phyloP scores from a whole-genome alignment of 352 stramenopile genomes.

The Aphanomyces euteiches region DNA sequence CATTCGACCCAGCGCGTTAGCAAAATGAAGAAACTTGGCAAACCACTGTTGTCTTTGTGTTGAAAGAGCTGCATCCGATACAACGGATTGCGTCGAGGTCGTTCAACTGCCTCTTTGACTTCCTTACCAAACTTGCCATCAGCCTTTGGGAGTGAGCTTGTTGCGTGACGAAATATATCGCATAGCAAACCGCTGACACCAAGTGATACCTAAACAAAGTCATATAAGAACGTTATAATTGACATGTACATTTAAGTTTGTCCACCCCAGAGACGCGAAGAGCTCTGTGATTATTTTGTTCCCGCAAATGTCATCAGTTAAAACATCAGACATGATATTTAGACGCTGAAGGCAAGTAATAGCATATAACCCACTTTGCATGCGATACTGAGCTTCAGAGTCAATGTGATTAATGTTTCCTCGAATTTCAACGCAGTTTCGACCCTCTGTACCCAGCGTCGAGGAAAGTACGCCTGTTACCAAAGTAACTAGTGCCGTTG shows the following conservation, averaged over 20 bases:
- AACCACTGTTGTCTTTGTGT: conserved; percentile 10
- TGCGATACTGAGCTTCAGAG: neutral
- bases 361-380: conserved; percentile 1
- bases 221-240: neutral
- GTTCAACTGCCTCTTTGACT: neutral
- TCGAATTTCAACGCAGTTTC: conserved; percentile 13
- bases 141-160: too few species aligned
- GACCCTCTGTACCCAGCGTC: conserved; percentile 12
- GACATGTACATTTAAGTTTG: neutral
- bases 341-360: conserved; percentile 8
- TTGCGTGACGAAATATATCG: conserved; percentile 12
- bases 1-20: conserved; percentile 5
- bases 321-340: conserved; percentile 4
- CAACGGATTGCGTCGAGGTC: conserved; percentile 9
- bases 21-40: conserved; percentile 23
- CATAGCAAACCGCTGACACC: neutral
- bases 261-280: conserved; percentile 22
- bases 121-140: conserved; percentile 7
- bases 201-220: conserved; percentile 5
- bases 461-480: conserved; percentile 1
- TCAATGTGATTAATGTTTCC: neutral
- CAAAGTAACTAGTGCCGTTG: conserved; percentile 5
- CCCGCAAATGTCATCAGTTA: neutral
- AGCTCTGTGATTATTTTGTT: conserved; percentile 22
- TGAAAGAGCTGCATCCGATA: conserved; percentile 22